Conservation (phyloP, 2,329 filamentous ascomycete species). For the Chaetomium sp. region DNA sequence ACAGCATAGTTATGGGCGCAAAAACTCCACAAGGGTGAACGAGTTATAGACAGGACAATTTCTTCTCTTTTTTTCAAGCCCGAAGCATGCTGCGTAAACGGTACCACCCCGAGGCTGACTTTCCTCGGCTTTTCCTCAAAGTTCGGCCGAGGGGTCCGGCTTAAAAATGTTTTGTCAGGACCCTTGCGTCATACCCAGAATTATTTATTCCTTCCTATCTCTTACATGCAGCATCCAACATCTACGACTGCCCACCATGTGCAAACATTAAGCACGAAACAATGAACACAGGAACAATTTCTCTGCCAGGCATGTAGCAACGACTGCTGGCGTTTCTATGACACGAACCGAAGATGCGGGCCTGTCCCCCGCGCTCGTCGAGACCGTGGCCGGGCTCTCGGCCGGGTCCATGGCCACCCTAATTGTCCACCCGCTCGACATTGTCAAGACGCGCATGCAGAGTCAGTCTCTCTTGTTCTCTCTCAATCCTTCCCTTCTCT, state of each 20-base stretch:
- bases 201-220: background rate
- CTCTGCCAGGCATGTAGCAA: conserved; percentile 18
- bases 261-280: conserved; percentile 3
- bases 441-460: conserved; percentile 94
- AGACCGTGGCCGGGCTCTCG: conserved; percentile 82
- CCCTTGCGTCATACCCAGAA: conserved; percentile 16
- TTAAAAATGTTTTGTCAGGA: background rate
- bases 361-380: conserved; percentile 71
- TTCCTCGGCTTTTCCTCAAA: conserved; percentile 2
- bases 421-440: conserved; percentile 83
- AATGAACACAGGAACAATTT: background rate
- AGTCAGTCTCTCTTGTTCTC: conserved; percentile 43
- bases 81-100: background rate
- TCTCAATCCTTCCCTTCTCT: background rate
- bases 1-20: conserved; percentile 22
- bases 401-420: conserved; percentile 84
- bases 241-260: background rate
- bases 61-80: background rate
- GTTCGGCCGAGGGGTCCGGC: conserved; percentile 11
- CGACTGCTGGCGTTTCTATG: conserved; percentile 33
- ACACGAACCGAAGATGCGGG: conserved; percentile 46
- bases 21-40: conserved; percentile 2
- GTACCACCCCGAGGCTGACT: background rate
- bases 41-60: background rate
- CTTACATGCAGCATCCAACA: background rate